Base-by-base conservation (phyloP, 23 red algal genomes). In the Gracilaria gracilis region DNA sequence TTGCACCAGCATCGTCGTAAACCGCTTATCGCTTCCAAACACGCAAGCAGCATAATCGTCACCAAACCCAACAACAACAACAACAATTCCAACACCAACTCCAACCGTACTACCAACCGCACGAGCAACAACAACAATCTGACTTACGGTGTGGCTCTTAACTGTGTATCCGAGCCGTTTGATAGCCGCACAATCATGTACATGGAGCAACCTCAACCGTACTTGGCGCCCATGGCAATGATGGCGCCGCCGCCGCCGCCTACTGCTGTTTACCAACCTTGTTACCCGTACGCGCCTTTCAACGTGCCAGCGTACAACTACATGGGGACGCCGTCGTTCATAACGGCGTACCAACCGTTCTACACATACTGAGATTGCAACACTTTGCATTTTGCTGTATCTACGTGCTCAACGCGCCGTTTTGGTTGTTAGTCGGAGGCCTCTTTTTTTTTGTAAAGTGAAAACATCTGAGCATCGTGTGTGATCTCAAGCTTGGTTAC, bases 231-330 rank as follows among this genome's bases (percentile, higher is more conserved):
- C 20, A 31, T 77, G 25, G 72, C 40, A 28, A 49, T 77, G 72
- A 20, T 77, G 25, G n/a, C n/a, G n/a, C 11, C 37, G 12, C 31
- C 38, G 8, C 39, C 72, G 23, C 31, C 21, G 4, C 39, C 72
- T 17, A 31, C 39, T 4, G 23, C 72, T 9, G 72, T 77, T 28
- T 77, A 77, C 46, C 72, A 77, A 25, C 72, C 72, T 8, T 77
- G 72, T 20, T 50, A 49, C 39, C 5, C 72, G 23, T 77, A 77
- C 23, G 40, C 72, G 20, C 72, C 72, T 0, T 28, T 50, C 4
- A 77, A 50, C 42, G 20, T 77, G 23, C 19, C 72, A 25, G 72
- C 72, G n/a, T 77, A 77, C 46, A 48, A 77, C 46, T 77, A 77
- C 72, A 77, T 77, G 40, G 46, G 40, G 0, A 33, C 72, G 23